Conservation (phyloP, 768 basidiomycete genomes). For the Inosperma sp. region DNA sequence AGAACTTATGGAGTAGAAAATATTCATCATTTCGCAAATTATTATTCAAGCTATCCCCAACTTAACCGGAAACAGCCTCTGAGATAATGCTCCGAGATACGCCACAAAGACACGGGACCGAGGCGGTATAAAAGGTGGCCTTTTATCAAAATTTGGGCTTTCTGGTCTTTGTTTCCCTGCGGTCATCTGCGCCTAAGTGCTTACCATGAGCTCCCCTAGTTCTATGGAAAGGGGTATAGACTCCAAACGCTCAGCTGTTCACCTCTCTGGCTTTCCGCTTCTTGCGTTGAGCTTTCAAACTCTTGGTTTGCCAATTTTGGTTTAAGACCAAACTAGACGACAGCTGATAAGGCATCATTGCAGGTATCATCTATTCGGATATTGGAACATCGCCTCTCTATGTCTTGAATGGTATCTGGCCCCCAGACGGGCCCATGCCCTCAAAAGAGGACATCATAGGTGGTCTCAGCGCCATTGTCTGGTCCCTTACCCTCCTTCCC, state of each 20-base stretch:
- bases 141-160: neutral
- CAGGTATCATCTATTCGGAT: slow-evolving; percentile 45
- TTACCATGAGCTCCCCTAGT: slow-evolving; percentile 18
- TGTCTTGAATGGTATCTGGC: slow-evolving; percentile 62
- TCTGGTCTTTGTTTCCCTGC: neutral
- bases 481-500: slow-evolving; percentile 58
- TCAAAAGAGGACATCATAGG: slow-evolving; percentile 59
- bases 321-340: neutral
- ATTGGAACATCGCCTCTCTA: slow-evolving; percentile 62
- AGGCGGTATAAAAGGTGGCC: neutral
- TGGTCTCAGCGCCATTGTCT: slow-evolving; percentile 57
- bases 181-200: slow-evolving; percentile 1
- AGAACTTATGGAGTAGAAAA: neutral
- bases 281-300: slow-evolving; percentile 33
- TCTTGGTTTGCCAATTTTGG: slow-evolving; percentile 21
- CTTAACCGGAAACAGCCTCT: neutral
- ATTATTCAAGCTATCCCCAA: neutral
- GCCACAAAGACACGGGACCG: neutral
- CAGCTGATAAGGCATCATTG: neutral
- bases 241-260: slow-evolving; percentile 30
- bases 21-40: neutral
- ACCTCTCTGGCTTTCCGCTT: slow-evolving; percentile 29
- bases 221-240: slow-evolving; percentile 26
- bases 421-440: slow-evolving; percentile 42
- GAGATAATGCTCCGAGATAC: neutral